A percentile compares a stretch with the other conserved stretches of the same genome.
phyloP scores from a whole-genome alignment of 2,329 filamentous ascomycete genomes.

The Phoma sp. region DNA sequence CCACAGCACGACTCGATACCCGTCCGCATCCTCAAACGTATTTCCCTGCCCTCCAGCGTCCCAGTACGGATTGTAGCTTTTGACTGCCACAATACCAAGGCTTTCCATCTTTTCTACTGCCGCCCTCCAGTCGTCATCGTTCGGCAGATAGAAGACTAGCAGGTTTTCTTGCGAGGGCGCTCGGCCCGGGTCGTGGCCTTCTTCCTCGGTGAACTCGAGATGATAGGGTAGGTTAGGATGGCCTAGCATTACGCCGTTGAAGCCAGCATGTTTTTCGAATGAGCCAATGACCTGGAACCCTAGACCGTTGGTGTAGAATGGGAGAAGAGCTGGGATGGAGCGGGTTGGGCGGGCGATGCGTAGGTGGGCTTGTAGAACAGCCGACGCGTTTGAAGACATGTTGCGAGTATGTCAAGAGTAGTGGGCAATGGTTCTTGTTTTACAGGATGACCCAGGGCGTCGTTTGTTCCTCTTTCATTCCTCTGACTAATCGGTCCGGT shows the following conservation, averaged over 20 bases:
- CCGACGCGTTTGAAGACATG: neutral
- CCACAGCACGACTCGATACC: constrained; percentile 55
- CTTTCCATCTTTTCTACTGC: constrained; percentile 48
- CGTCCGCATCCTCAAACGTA: constrained; percentile 57
- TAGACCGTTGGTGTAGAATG: constrained; percentile 54
- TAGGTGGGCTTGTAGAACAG: constrained; percentile 29
- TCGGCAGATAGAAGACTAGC: constrained; percentile 54
- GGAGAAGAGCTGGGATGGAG: constrained; percentile 48
- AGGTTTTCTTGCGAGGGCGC: constrained; percentile 55
- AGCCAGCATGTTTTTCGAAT: constrained; percentile 51
- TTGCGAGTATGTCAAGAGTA: no score
- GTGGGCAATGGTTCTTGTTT: neutral
- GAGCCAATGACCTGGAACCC: constrained; percentile 48
- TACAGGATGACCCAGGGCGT: no score
- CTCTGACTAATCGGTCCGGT: no score
- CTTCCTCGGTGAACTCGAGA: constrained; percentile 53
- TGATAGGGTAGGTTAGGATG: constrained; percentile 50
- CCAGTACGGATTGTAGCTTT: constrained; percentile 57
- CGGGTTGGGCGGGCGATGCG: constrained; percentile 55
- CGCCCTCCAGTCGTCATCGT: constrained; percentile 33
- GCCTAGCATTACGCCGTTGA: constrained; percentile 55
- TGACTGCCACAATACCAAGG: constrained; percentile 46
- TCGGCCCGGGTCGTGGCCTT: constrained; percentile 45
- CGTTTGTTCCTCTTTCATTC: no score
- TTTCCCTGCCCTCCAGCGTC: constrained; percentile 49